Evolutionary conservation across 345 rosid genomes (phyloP), one percentile per base, ranked within the genome.

Genomic region (Iberis pinnata): DNA sequence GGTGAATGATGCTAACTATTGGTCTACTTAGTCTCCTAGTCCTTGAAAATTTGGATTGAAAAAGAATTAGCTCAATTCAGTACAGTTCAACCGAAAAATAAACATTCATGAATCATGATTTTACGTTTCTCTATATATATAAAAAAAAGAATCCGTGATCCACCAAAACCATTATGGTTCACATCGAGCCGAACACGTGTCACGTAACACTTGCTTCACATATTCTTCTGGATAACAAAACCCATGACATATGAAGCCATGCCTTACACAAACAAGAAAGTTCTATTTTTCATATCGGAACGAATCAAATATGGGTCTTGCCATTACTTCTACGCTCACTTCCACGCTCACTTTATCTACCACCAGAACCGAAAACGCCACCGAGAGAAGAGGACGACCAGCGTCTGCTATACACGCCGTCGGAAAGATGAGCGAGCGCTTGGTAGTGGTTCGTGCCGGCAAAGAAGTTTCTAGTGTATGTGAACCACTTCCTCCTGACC

Each of bases 401-500:
- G 9, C 46, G 7, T 49, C 12, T 19, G 0, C 47, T 25, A 5
- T 19, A 57, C 35, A 35, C 3, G 8, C 31, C 12, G 47, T 9
- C 49, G 64, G 53, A 58, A 52, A 14, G 38, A 27, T 2, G 12
- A 59, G 56, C 11, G 22, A 53, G 12, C 65, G 61, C 6, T 7
- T 31, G 22, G 56, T 58, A 6, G 49, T 70, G 49, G 70, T 66
- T 49, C 73, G 74, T 53, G 95, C 95, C 43, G 73, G 80, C 1
- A 89, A 86, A 78, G 94, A 81, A 36, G 88, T 79, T 2, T 86
- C 97, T 8, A 82, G 88, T 67, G 78, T 81, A 6, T 89, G 97
- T 53, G 81, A 76, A 49, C 97, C 97, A 8, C 94, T 89, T 52
- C 90, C 97, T 67, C 97, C 97, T 0, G 94, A 89, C 64, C 74